phyloP scores from a whole-genome alignment of 805 yeast species.

The Saturnispora silvae region DNA sequence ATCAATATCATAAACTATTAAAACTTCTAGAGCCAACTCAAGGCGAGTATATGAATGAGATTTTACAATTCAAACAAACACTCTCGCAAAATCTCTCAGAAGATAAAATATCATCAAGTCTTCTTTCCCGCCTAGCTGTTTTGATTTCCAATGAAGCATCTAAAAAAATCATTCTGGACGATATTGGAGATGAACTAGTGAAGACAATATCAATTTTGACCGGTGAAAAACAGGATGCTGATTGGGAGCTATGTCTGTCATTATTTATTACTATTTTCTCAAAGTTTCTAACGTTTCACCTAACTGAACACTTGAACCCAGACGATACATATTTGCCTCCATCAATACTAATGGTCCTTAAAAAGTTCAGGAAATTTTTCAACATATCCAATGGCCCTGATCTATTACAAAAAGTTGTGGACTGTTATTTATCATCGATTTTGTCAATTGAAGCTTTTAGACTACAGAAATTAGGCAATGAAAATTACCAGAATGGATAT shows the following conservation, averaged over 20 bases:
- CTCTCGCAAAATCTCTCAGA: background rate
- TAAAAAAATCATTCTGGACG: background rate
- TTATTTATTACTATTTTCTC: background rate
- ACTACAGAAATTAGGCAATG: background rate
- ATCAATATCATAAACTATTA: conserved; percentile 15
- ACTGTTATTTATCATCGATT: background rate
- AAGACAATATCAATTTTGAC: conserved; percentile 5
- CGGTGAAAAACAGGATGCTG: no score
- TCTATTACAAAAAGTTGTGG: no score
- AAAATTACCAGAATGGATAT: no score
- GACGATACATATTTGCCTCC: background rate
- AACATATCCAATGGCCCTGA: no score
- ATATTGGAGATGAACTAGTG: conserved; percentile 6
- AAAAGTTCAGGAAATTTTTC: background rate
- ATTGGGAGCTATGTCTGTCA: background rate
- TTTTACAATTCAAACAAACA: conserved; percentile 2
- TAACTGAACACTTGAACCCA: background rate
- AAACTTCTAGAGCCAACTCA: conserved; percentile 9
- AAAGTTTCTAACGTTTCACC: conserved; percentile 3
- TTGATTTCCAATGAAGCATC: conserved; percentile 1
- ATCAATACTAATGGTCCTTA: conserved; percentile 1
- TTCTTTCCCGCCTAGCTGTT: conserved; percentile 1
- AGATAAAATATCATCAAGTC: background rate
- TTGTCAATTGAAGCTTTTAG: conserved; percentile 6
- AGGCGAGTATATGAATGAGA: conserved; percentile 2